Percentiles rank a stretch among this genome's conserved stretches.
Conservation (phyloP, 2,329 filamentous ascomycete genomes). For the Cytospora piceicola region DNA sequence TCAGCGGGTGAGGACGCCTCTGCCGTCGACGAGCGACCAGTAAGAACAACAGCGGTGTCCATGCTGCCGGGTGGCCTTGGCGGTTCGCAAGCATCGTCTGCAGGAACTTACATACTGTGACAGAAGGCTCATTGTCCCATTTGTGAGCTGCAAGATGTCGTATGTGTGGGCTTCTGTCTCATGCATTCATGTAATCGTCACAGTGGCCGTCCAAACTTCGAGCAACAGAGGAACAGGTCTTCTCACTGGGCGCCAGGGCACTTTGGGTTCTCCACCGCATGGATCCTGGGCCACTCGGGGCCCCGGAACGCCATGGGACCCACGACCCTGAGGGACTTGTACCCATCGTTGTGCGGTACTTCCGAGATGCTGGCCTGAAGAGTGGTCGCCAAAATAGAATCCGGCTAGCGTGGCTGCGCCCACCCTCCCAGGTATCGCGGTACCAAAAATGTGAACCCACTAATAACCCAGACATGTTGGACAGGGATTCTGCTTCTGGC, state of each 20-base stretch:
- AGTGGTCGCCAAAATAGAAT: slow-evolving; percentile 44
- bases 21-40: slow-evolving; percentile 20
- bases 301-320: slow-evolving; percentile 30
- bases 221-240: slow-evolving; percentile 20
- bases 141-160: slow-evolving; percentile 31
- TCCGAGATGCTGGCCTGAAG: slow-evolving; percentile 29
- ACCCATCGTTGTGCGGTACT: slow-evolving; percentile 33
- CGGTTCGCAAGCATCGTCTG: slow-evolving; percentile 20
- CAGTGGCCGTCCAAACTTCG: slow-evolving; percentile 22
- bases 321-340: slow-evolving; percentile 29
- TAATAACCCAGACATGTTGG: slow-evolving; percentile 49
- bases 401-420: slow-evolving; percentile 42
- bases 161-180: slow-evolving; percentile 27
- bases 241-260: slow-evolving; percentile 18
- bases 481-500: slow-evolving; percentile 35
- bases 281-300: slow-evolving; percentile 30
- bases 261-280: slow-evolving; percentile 22
- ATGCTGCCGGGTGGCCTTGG: background rate
- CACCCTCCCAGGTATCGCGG: slow-evolving; percentile 34
- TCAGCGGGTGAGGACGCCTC: slow-evolving; percentile 20
- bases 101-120: slow-evolving; percentile 15
- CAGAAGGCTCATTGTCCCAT: slow-evolving; percentile 23
- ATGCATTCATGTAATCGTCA: slow-evolving; percentile 19
- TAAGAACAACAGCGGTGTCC: slow-evolving; percentile 5
- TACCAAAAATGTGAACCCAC: slow-evolving; percentile 26